Evolutionary conservation across 768 basidiomycete species (phyloP).

Genomic region (Inosperma sp.): DNA sequence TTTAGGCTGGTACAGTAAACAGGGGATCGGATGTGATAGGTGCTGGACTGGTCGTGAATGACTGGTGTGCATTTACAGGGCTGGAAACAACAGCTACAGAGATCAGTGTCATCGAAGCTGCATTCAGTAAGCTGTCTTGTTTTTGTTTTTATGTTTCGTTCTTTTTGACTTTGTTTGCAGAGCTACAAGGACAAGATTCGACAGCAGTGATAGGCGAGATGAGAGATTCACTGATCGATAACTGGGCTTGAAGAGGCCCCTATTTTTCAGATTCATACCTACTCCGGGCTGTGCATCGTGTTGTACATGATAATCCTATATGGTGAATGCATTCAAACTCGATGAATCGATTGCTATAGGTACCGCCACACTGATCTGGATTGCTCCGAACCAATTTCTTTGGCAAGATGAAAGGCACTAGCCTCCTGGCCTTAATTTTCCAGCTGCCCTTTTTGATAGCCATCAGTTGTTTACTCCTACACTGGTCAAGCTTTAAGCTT

Average conservation of each 20-base stretch:
- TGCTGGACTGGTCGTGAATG: conserved; percentile 96
- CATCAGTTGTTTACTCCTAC: too few species aligned
- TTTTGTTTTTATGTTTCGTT: not conserved
- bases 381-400: too few species aligned
- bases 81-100: conserved; percentile 99
- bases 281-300: too few species aligned
- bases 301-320: too few species aligned
- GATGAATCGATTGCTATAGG: too few species aligned
- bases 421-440: too few species aligned
- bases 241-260: conserved; percentile 91
- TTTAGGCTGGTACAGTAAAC: conserved; percentile 94
- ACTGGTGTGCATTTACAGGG: conserved; percentile 99
- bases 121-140: conserved; percentile 75
- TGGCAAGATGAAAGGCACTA: too few species aligned
- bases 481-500: too few species aligned
- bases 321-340: too few species aligned
- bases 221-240: conserved; percentile 87
- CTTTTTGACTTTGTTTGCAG: conserved; percentile 34
- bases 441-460: too few species aligned
- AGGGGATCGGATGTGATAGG: conserved; percentile 98
- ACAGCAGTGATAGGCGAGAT: conserved; percentile 86
- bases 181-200: conserved; percentile 80
- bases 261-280: too few species aligned
- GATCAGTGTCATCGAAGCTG: conserved; percentile 95
- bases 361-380: too few species aligned